Conservation (phyloP, 2,329 filamentous ascomycete species). For the Sclerotinia trifoliorum region DNA sequence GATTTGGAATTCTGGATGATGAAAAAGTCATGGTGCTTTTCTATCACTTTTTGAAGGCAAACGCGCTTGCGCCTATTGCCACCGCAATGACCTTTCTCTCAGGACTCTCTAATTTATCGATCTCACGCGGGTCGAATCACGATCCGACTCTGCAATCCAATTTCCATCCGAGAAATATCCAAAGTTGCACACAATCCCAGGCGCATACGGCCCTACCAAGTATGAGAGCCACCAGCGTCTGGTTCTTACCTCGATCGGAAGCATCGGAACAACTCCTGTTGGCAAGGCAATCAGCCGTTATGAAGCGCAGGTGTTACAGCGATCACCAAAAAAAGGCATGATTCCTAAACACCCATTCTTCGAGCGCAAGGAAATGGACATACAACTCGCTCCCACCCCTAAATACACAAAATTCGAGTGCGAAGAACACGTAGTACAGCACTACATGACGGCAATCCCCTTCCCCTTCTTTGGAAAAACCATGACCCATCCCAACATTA, state of each 20-base stretch:
- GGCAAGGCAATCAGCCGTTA: neutral
- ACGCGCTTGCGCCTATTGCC: slow-evolving; percentile 26
- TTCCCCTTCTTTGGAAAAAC: neutral
- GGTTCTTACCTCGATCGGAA: neutral
- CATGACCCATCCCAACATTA: neutral
- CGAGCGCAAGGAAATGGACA: neutral
- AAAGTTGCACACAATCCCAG: neutral
- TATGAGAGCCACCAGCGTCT: neutral
- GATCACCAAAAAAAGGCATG: neutral
- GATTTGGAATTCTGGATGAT: neutral
- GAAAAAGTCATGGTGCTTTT: slow-evolving; percentile 17
- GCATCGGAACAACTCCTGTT: neutral
- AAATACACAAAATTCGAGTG: neutral
- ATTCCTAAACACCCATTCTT: slow-evolving; percentile 1
- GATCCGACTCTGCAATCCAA: neutral
- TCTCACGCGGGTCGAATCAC: neutral
- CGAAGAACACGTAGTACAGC: neutral
- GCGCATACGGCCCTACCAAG: neutral
- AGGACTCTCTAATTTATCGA: neutral
- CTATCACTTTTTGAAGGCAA: slow-evolving; percentile 26
- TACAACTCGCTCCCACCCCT: neutral
- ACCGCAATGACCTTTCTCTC: slow-evolving; percentile 24
- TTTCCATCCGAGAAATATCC: neutral
- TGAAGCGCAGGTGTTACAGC: neutral
- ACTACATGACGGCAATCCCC: neutral